Base-by-base conservation (phyloP, 2,329 filamentous ascomycete genomes). In the Pseudocercospora vitis region DNA sequence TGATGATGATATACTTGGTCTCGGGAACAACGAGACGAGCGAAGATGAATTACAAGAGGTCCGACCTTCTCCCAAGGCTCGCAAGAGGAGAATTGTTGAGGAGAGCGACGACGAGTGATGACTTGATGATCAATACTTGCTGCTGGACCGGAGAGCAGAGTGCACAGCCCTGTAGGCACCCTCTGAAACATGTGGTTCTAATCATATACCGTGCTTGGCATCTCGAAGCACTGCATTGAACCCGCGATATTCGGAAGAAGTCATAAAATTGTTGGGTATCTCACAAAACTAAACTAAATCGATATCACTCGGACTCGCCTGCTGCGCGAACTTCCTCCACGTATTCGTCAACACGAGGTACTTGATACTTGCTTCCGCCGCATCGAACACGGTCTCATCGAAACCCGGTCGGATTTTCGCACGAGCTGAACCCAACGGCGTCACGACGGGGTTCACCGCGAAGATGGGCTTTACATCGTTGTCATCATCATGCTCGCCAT, bases 281-380 rank as follows among this genome's bases (percentile, higher is more conserved):
- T 35, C 32, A 35, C 18, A 16, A 35, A 35, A 23, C 18, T 19
- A 39, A 18, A 39, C 35, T 23, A 39, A 11, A 23, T 39, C 32
- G 16, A 35, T 19, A 50, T 24, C 7, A 26, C 16, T 28, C 7
- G 32, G 7, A 19, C 49, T 32, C 8, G 52, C 56, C 24, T 52
- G 37, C 19, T 55, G 49, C 12, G 50, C 58, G 24, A 60, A 63
- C 14, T 62, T 63, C 32, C 79, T 79, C 84, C 85, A 87, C 0
- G 85, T 87, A 64, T 87, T 87, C 11, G 83, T 85, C 54, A 86
- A 71, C 2, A 87, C 83, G 4, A 87, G 74, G 55, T 86, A 84
- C 68, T 85, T 86, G 70, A 87, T 80, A 60, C 77, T 79, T n/a
- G 70, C 68, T 63, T 84, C 77, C 0, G 83, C 81, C 3, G 71